phyloP scores from a whole-genome alignment of 169 alveolate species.

The Cryptosporidium felis region DNA sequence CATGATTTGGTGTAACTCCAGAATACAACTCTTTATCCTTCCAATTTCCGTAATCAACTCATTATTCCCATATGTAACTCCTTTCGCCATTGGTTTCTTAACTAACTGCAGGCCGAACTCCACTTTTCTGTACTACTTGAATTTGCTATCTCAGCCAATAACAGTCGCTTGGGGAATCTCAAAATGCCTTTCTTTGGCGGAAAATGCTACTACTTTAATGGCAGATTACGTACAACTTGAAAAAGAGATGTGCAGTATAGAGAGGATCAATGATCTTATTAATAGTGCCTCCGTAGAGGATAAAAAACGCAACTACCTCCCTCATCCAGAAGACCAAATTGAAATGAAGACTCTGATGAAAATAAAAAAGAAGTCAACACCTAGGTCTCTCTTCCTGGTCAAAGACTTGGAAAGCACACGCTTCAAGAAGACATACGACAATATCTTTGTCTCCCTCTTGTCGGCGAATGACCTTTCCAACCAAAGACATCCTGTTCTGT shows the following conservation, averaged over 20 bases:
- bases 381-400: background rate
- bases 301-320: background rate
- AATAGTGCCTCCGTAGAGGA: background rate
- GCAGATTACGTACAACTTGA: conserved; percentile 51
- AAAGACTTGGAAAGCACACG: background rate
- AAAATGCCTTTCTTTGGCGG: conserved; percentile 61
- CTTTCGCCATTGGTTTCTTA: background rate
- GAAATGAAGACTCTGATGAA: conserved; percentile 11
- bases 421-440: conserved; percentile 21
- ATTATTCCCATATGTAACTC: conserved; percentile 30
- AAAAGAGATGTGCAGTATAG: conserved; percentile 66
- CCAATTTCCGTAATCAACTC: conserved; percentile 41
- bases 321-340: background rate
- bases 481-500: conserved; percentile 21
- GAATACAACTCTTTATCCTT: conserved; percentile 60
- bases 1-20: conserved; percentile 52
- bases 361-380: background rate
- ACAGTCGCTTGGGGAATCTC: conserved; percentile 65
- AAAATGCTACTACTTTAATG: conserved; percentile 48
- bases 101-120: background rate
- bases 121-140: background rate
- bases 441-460: conserved; percentile 4
- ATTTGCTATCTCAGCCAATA: conserved; percentile 33
- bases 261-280: conserved; percentile 14
- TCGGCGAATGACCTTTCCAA: conserved; percentile 20